Conservation (phyloP, 805 yeast species). For the Pichia paraexigua region DNA sequence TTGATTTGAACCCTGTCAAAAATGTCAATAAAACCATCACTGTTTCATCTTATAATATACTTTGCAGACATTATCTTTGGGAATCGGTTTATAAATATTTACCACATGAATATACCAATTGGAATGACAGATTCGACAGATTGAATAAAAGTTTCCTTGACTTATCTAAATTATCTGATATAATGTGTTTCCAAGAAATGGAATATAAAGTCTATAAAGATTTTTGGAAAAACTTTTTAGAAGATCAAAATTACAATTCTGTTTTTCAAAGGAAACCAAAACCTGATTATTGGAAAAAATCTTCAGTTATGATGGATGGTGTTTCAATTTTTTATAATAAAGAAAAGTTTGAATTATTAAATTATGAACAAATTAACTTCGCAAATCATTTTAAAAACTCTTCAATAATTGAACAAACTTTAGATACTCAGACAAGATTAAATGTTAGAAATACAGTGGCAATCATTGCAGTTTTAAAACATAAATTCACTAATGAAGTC, state of each 20-base stretch:
- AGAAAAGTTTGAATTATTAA: constrained; percentile 37
- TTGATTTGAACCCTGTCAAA: constrained; percentile 4
- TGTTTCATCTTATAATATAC: constrained; percentile 28
- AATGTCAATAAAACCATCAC: constrained; percentile 16
- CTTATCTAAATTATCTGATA: constrained; percentile 33
- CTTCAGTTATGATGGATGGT: constrained; percentile 47
- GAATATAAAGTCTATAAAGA: constrained; percentile 23
- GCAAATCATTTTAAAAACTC: constrained; percentile 25
- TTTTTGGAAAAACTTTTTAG: constrained; percentile 20
- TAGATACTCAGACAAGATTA: constrained; percentile 30
- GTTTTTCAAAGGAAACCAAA: constrained; percentile 41
- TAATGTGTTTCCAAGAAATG: constrained; percentile 44
- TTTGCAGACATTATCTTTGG: constrained; percentile 48
- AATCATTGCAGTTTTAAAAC: constrained; percentile 40
- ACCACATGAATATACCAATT: constrained; percentile 37
- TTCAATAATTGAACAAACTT: constrained; percentile 26
- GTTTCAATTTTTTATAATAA: constrained; percentile 46
- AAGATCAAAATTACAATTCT: constrained; percentile 34
- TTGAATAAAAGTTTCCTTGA: constrained; percentile 33
- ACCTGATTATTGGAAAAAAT: constrained; percentile 46
- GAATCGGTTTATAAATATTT: constrained; percentile 46
- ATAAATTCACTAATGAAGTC: constrained; percentile 31
- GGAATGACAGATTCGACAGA: constrained; percentile 41
- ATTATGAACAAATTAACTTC: constrained; percentile 26
- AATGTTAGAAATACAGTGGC: constrained; percentile 50